A percentile compares a stretch with the other conserved stretches of the same genome.
phyloP scores from a whole-genome alignment of 2,329 filamentous ascomycete genomes.

The Fusarium brevicatenulatum region DNA sequence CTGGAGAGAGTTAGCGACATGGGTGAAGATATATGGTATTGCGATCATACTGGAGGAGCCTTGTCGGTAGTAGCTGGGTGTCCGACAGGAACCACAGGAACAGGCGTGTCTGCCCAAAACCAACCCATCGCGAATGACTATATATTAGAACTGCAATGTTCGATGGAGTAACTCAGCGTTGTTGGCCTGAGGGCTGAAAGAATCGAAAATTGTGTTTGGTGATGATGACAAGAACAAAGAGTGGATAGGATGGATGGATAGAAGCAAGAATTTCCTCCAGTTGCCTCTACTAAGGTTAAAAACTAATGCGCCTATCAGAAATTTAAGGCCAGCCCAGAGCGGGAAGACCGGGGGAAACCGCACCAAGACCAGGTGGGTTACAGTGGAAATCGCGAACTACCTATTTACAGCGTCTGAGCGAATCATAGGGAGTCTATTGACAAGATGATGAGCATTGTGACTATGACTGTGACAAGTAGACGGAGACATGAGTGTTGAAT shows the following conservation, averaged over 20 bases:
- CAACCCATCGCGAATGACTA: constrained; percentile 62
- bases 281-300: background rate
- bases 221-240: constrained; percentile 30
- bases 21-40: background rate
- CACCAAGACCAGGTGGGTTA: background rate
- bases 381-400: background rate
- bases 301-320: constrained; percentile 23
- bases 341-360: constrained; percentile 30
- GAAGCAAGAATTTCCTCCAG: constrained; percentile 25
- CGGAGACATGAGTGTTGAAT: background rate
- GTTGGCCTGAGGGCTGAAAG: background rate
- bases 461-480: background rate
- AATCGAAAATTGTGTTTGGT: constrained; percentile 4
- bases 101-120: constrained; percentile 68
- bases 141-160: background rate
- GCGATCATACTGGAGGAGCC: constrained; percentile 48
- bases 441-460: background rate
- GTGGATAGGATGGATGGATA: constrained; percentile 17
- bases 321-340: constrained; percentile 19
- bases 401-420: background rate
- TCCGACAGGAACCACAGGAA: constrained; percentile 48
- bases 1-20: constrained; percentile 49
- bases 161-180: background rate
- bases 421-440: background rate
- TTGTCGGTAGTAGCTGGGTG: constrained; percentile 47